Evolutionary conservation across 768 basidiomycete species (phyloP).

Genomic region (Favolaschia claudopus): DNA sequence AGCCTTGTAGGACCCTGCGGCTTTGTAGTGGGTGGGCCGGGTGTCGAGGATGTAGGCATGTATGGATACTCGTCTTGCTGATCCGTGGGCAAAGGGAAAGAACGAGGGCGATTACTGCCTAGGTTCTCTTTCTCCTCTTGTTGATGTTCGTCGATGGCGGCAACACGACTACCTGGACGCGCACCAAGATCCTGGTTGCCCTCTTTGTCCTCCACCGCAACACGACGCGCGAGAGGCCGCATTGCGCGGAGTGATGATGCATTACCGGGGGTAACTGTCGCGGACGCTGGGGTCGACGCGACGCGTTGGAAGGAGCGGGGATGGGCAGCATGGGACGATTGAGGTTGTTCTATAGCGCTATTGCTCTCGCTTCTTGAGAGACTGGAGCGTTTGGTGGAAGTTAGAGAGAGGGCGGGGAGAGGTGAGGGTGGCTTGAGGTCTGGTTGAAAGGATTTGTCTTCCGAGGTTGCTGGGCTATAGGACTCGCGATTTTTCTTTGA

Average conservation of each 20-base stretch:
- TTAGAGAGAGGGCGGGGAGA: slow-evolving; percentile 19
- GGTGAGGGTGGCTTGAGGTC: slow-evolving; percentile 41
- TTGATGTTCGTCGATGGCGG: slow-evolving; percentile 24
- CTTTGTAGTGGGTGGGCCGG: slow-evolving; percentile 19
- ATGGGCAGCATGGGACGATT: slow-evolving; percentile 33
- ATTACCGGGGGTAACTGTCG: slow-evolving; percentile 40
- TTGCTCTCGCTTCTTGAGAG: slow-evolving; percentile 36
- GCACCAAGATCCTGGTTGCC: slow-evolving; percentile 35
- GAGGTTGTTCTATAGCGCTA: slow-evolving; percentile 37
- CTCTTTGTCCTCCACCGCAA: slow-evolving; percentile 49
- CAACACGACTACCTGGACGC: slow-evolving; percentile 29
- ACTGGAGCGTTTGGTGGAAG: slow-evolving; percentile 33
- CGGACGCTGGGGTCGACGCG: slow-evolving; percentile 64
- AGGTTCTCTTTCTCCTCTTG: slow-evolving; percentile 62
- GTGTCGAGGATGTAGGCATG: slow-evolving; percentile 20
- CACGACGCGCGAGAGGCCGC: slow-evolving; percentile 45
- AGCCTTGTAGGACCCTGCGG: slow-evolving; percentile 24
- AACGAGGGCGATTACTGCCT: slow-evolving; percentile 29
- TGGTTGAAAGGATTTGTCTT: slow-evolving; percentile 48
- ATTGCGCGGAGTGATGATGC: slow-evolving; percentile 33
- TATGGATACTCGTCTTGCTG: slow-evolving; percentile 43
- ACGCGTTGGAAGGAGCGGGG: slow-evolving; percentile 71
- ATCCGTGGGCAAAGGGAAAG: slow-evolving; percentile 31
- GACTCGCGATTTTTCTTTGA: slow-evolving; percentile 51
- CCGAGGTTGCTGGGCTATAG: slow-evolving; percentile 52